A percentile compares a stretch with the other conserved stretches of the same genome.
These are phyloP conservation scores for Laguncularia racemosa DNA, from an alignment of 345 rosid species.

Conservation along the genomic window DNA sequence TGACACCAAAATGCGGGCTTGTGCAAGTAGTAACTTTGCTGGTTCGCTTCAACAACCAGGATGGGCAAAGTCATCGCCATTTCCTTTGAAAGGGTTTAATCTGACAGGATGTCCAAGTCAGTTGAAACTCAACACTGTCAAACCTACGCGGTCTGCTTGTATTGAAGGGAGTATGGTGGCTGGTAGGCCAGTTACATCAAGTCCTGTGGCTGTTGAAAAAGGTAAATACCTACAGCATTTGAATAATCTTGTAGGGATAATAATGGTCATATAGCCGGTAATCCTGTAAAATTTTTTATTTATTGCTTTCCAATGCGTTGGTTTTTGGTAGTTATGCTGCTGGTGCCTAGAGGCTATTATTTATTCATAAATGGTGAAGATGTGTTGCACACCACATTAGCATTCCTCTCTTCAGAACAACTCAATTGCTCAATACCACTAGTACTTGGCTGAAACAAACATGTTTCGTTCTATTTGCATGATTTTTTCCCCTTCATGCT, in stretches of 20 bases:
- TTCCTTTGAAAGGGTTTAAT: slow-evolving; percentile 20
- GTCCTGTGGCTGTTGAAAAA: slow-evolving; percentile 38
- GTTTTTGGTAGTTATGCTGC: too few species aligned
- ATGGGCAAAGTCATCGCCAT: slow-evolving; percentile 29
- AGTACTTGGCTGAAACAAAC: neutral
- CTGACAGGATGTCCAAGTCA: slow-evolving; percentile 31
- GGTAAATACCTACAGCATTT: slow-evolving; percentile 20
- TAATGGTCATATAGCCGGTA: neutral
- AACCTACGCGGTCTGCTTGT: slow-evolving; percentile 27
- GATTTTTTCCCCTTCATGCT: neutral
- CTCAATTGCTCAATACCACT: too few species aligned
- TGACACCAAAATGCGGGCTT: slow-evolving; percentile 35
- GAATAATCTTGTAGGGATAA: neutral
- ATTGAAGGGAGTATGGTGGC: slow-evolving; percentile 39
- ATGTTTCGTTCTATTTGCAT: neutral
- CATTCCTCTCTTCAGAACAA: too few species aligned
- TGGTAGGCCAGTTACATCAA: slow-evolving; percentile 48
- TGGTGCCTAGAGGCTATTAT: too few species aligned
- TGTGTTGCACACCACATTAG: too few species aligned
- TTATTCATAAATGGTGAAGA: too few species aligned
- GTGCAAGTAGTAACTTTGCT: slow-evolving; percentile 40
- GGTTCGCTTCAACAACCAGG: slow-evolving; percentile 55
- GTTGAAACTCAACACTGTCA: slow-evolving; percentile 28
- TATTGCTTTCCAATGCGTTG: too few species aligned
- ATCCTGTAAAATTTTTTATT: too few species aligned